Percentiles rank a stretch among this genome's conserved stretches.
These are phyloP conservation scores for Betula pendula DNA, from an alignment of 306 rosid genomes.

Conservation along the genomic window DNA sequence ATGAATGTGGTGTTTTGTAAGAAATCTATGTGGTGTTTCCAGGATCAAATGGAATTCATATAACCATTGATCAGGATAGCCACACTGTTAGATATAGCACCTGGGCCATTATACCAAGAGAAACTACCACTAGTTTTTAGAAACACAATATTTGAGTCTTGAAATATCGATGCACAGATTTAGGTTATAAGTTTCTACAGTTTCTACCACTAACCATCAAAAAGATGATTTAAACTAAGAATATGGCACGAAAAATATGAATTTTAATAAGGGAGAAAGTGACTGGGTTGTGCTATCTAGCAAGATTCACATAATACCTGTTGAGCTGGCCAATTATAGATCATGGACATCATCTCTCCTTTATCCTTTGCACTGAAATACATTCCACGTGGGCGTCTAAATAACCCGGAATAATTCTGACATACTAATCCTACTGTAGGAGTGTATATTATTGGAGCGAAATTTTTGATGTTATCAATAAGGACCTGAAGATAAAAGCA, in stretches of 20 bases:
- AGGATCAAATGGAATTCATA: not conserved
- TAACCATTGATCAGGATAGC: not conserved
- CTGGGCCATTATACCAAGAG: not conserved
- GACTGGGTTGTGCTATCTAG: conserved; percentile 13
- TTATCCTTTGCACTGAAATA: conserved; percentile 98
- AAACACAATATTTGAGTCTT: not conserved
- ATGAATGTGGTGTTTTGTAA: no score
- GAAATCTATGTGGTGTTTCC: not conserved
- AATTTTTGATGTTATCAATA: conserved; percentile 89
- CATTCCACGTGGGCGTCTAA: conserved; percentile 99
- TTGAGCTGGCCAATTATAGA: conserved; percentile 91
- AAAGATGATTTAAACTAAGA: conserved; percentile 5
- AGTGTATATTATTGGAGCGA: conserved; percentile 94
- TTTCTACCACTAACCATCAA: conserved; percentile 20
- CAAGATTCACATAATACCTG: conserved; percentile 47
- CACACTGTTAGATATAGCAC: not conserved
- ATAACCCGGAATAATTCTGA: conserved; percentile 94
- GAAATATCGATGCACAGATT: not conserved
- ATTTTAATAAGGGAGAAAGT: conserved; percentile 12
- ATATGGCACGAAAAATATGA: not conserved
- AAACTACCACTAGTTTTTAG: not conserved
- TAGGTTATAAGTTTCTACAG: conserved; percentile 2
- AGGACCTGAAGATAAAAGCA: conserved; percentile 61
- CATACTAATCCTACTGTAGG: conserved; percentile 98
- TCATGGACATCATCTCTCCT: conserved; percentile 99